Base-by-base conservation (phyloP, 2,329 filamentous ascomycete species). In the Emergomyces pasteurianus region DNA sequence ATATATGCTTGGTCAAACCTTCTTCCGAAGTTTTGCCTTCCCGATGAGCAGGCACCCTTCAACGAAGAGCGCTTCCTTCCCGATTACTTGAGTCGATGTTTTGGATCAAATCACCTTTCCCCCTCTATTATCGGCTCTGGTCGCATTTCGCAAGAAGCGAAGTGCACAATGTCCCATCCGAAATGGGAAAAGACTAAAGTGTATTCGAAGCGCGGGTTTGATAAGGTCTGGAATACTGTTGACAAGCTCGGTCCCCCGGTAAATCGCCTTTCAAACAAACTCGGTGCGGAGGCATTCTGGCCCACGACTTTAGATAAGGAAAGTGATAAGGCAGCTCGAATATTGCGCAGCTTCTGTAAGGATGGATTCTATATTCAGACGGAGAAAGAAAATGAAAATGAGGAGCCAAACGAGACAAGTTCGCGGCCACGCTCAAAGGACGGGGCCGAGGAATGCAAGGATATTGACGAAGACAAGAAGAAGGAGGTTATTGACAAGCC, bases 271-370 rank as follows among this genome's bases (percentile, higher is more conserved):
- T 89, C 87, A 18, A 90, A 95, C 75, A 90, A 87, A 74, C 79
- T 95, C 43, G 90, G 90, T 61, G 82, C 81, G 36, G 90, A 95
- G 72, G 86, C 88, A 28, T 92, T 92, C 69, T 94, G 89, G 89
- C 90, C 90, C 2, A 87, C 88, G 38, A 88, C 86, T 1, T 79
- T 96, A 58, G 92, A 96, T 72, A 87, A 88, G 67, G 92, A 96
- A 79, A 89, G 88, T 74, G 90, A 96, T 75, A 96, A 96, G 77
- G 89, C 91, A 54, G 90, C 91, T 62, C 82, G 90, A 61, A 96
- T 96, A 63, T 75, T 96, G 58, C 88, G 90, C 72, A 92, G 89
- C 38, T 96, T 96, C 75, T 95, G 90, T 79, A 89, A 85, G 74
- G 85, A 88, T 80, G 86, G 86, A 12, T 88, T 88, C 73, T 87